These are phyloP conservation scores for Silene conica DNA, from an alignment of 148 eudicot genomes.

Conservation along the genomic window DNA sequence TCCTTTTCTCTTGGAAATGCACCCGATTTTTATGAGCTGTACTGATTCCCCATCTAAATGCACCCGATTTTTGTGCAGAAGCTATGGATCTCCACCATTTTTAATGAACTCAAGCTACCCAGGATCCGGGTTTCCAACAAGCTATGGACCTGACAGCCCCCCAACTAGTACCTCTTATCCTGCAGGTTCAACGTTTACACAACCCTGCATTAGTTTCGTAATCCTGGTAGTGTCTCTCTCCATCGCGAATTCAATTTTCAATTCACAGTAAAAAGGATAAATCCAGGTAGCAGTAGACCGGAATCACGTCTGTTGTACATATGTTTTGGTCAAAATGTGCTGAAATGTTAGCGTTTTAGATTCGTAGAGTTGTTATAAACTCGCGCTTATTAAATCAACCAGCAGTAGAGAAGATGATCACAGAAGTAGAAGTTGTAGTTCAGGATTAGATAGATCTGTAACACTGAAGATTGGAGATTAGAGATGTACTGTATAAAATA, in stretches of 20 bases:
- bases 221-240: conserved; percentile 28
- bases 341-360: background rate
- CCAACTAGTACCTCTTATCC: conserved; percentile 33
- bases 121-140: conserved; percentile 30
- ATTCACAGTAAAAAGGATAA: conserved; percentile 22
- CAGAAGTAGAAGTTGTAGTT: conserved; percentile 12
- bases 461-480: background rate
- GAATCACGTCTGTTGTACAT: conserved; percentile 27
- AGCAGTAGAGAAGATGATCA: conserved; percentile 16
- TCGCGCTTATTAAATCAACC: background rate
- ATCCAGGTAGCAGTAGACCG: conserved; percentile 15
- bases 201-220: conserved; percentile 32
- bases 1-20: no score
- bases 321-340: conserved; percentile 11
- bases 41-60: background rate
- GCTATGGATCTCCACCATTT: conserved; percentile 49
- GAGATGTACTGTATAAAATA: conserved; percentile 29
- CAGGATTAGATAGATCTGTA: conserved; percentile 12
- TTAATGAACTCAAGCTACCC: conserved; percentile 40
- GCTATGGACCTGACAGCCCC: conserved; percentile 46
- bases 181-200: conserved; percentile 37
- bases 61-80: conserved; percentile 37
- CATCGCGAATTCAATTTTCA: conserved; percentile 32
- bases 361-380: background rate
- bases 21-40: no score